Base-by-base conservation (phyloP, 352 stramenopile species). In the Elongisporangium undulatum region DNA sequence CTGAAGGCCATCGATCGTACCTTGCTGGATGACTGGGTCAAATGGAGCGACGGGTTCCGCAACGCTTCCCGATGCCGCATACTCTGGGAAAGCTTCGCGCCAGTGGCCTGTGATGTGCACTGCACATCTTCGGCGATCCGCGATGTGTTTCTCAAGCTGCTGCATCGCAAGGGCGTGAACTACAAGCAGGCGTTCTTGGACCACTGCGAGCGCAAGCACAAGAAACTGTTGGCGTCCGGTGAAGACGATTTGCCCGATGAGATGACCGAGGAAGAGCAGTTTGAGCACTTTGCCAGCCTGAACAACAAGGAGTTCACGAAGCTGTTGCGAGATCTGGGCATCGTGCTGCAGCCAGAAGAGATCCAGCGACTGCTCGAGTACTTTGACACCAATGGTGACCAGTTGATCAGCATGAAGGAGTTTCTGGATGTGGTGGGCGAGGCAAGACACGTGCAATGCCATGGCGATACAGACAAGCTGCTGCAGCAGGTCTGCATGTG, bases 101-200 rank as follows among this genome's bases (percentile, higher is more conserved):
- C 90, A 0, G 68, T 90, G 19, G 82, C 85, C 10, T 97, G 90
- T 63, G 90, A 97, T 59, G 87, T 95, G 0, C 90, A 96, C 69
- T 92, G 79, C 62, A 82, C 84, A 19, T 95, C 87, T 26, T 96
- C 85, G 12, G 80, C 85, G 5, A 75, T 96, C 24, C 87, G 90
- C 20, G 87, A 96, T 58, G 83, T 95, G 29, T 96, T 97, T 51
- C 75, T 97, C 51, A 97, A 97, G 73, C 71, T 97, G 34, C 72
- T 97, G 19, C 85, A 95, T 61, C 82, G 85, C n/a, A 85, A 83
- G 20, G 85, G 88, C 45, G 71, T 95, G 17, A 89, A 97, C 62
- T 97, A 96, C 58, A 76, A 78, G 26, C 69, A 86, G 20, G 84
- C 85, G 0, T 96, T 96, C 48, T 58, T 92, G 0, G 72, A 85